These are phyloP conservation scores for Astrocystis sublimbata DNA, from an alignment of 495 filamentous ascomycete genomes.

Conservation along the genomic window DNA sequence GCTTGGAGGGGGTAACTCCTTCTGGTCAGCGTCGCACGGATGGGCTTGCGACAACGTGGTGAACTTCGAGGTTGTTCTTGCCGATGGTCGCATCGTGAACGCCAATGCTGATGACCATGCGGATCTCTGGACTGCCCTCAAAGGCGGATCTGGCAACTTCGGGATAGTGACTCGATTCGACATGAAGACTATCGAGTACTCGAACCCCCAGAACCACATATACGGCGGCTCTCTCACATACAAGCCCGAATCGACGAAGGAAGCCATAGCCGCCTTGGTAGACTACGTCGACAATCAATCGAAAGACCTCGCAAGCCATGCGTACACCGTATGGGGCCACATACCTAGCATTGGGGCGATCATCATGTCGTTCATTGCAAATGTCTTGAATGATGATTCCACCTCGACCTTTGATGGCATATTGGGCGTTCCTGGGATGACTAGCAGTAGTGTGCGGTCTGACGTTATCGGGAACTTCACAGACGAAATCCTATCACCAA, in stretches of 20 bases:
- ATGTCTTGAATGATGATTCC: slow-evolving; percentile 3
- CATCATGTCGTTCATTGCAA: background rate
- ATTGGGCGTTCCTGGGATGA: background rate
- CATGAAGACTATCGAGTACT: slow-evolving; percentile 46
- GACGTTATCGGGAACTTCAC: slow-evolving; percentile 4
- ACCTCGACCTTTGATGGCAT: slow-evolving; percentile 4
- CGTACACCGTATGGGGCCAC: slow-evolving; percentile 15
- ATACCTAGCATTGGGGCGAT: slow-evolving; percentile 1
- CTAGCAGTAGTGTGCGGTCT: background rate
- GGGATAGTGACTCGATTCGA: slow-evolving; percentile 58
- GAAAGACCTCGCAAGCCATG: slow-evolving; percentile 1
- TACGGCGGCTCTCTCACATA: slow-evolving; percentile 39
- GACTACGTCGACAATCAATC: slow-evolving; percentile 24
- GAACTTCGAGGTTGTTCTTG: slow-evolving; percentile 50
- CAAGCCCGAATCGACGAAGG: slow-evolving; percentile 15
- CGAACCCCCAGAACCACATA: slow-evolving; percentile 32
- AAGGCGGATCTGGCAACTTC: slow-evolving; percentile 58
- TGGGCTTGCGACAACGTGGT: slow-evolving; percentile 50
- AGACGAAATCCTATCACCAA: slow-evolving; percentile 9
- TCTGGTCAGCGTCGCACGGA: slow-evolving; percentile 47
- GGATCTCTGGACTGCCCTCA: slow-evolving; percentile 53
- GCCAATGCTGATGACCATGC: slow-evolving; percentile 30
- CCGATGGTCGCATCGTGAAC: slow-evolving; percentile 33
- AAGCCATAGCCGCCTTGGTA: slow-evolving; percentile 21
- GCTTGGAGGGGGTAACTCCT: slow-evolving; percentile 52